phyloP scores from a whole-genome alignment of 306 rosid species.

The Malus asiatica region DNA sequence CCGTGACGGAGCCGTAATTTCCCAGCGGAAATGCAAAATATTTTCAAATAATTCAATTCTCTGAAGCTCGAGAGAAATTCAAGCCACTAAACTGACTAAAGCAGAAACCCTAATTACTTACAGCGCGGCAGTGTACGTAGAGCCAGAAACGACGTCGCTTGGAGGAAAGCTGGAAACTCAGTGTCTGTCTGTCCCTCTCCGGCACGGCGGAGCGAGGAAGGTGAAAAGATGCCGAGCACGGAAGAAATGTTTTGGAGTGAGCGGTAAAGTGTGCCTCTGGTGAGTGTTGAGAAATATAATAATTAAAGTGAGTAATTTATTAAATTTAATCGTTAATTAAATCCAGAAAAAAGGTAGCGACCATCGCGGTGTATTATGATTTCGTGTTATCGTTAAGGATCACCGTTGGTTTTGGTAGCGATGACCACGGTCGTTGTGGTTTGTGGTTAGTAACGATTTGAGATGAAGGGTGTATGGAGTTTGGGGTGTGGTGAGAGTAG shows the following conservation, averaged over 20 bases:
- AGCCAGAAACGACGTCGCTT: constrained; percentile 18
- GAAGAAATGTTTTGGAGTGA: constrained; percentile 6
- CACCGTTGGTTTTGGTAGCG: not conserved
- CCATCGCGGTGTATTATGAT: not conserved
- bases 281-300: not conserved
- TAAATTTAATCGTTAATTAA: not conserved
- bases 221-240: constrained; percentile 26
- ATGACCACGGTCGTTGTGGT: not conserved
- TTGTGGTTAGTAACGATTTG: not conserved
- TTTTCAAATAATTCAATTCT: not conserved
- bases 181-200: not conserved
- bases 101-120: constrained; percentile 5
- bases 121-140: not conserved
- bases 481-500: not conserved
- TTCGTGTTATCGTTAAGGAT: not conserved
- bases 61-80: not conserved
- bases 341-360: fast-evolving
- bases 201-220: constrained; percentile 29
- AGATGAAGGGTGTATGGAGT: not conserved
- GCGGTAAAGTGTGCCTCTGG: not conserved
- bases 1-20: not conserved
- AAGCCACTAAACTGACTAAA: not conserved
- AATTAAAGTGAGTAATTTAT: not conserved
- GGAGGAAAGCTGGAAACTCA: constrained; percentile 13
- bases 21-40: not conserved